Evolutionary conservation across 78 protist genomes (phyloP).

Genomic region (Polysphondylium violaceum): DNA sequence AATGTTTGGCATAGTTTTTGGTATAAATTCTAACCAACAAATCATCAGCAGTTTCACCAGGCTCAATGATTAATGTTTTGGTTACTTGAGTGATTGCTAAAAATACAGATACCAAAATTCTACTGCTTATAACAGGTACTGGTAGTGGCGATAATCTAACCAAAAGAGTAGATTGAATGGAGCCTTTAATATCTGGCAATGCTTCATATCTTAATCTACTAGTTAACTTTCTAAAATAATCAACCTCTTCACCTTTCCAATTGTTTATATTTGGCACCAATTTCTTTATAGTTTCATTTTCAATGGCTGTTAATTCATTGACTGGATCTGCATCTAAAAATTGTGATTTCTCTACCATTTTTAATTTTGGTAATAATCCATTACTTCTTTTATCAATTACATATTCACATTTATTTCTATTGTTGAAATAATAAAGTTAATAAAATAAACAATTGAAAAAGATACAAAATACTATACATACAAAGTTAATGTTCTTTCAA

Average conservation of each 20-base stretch:
- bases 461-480: not conserved
- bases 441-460: not conserved
- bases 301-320: not conserved
- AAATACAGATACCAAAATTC: conserved; percentile 33
- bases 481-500: conserved; percentile 28
- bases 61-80: conserved; percentile 37
- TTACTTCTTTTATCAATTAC: conserved; percentile 19
- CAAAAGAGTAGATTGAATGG: conserved; percentile 22
- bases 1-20: conserved; percentile 63
- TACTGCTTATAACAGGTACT: conserved; percentile 11
- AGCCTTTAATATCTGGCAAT: conserved; percentile 51
- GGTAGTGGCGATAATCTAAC: conserved; percentile 61
- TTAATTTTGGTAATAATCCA: conserved; percentile 63
- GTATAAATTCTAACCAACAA: conserved; percentile 21
- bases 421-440: not conserved
- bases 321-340: conserved; percentile 31
- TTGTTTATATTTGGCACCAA: conserved; percentile 27
- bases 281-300: conserved; percentile 18
- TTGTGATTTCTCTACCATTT: conserved; percentile 23
- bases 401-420: conserved; percentile 38
- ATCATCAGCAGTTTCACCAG: conserved; percentile 61
- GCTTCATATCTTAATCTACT: conserved; percentile 51
- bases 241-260: conserved; percentile 78
- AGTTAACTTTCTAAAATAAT: conserved; percentile 43
- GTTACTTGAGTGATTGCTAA: conserved; percentile 50